Conservation (phyloP, 768 basidiomycete species). For the Coprinellus micaceus region DNA sequence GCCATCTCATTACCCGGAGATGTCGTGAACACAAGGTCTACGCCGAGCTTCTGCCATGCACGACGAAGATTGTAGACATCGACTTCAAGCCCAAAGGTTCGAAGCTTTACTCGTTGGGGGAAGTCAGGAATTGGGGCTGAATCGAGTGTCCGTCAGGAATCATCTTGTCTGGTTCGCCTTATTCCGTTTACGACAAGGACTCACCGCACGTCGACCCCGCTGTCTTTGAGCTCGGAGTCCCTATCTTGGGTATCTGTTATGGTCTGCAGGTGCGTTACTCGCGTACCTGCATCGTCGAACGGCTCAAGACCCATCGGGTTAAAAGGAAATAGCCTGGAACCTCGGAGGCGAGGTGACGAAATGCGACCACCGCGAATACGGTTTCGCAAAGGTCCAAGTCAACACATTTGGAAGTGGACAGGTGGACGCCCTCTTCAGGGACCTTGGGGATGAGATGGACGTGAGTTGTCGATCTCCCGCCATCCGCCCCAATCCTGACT, state of each 20-base stretch:
- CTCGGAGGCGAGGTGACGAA: slow-evolving; percentile 80
- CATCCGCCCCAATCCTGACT: neutral
- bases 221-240: slow-evolving; percentile 83
- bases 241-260: slow-evolving; percentile 96
- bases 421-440: slow-evolving; percentile 78
- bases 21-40: slow-evolving; percentile 98
- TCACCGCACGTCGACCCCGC: slow-evolving; percentile 93
- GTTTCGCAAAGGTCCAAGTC: slow-evolving; percentile 80
- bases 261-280: slow-evolving; percentile 73
- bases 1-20: slow-evolving; percentile 94
- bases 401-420: slow-evolving; percentile 52
- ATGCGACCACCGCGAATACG: slow-evolving; percentile 93
- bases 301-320: neutral
- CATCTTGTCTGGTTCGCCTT: slow-evolving; percentile 96
- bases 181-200: slow-evolving; percentile 92
- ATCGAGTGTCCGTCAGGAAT: slow-evolving; percentile 52
- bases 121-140: neutral
- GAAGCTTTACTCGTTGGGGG: neutral
- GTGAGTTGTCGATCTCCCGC: slow-evolving; percentile 35
- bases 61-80: slow-evolving; percentile 81
- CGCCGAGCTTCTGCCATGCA: slow-evolving; percentile 96
- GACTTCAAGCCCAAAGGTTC: slow-evolving; percentile 93
- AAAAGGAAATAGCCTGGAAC: slow-evolving; percentile 89
- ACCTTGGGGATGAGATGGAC: slow-evolving; percentile 86
- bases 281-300: neutral